Evolutionary conservation across 345 rosid genomes (phyloP).

Genomic region (Zanthoxylum bungeanum): DNA sequence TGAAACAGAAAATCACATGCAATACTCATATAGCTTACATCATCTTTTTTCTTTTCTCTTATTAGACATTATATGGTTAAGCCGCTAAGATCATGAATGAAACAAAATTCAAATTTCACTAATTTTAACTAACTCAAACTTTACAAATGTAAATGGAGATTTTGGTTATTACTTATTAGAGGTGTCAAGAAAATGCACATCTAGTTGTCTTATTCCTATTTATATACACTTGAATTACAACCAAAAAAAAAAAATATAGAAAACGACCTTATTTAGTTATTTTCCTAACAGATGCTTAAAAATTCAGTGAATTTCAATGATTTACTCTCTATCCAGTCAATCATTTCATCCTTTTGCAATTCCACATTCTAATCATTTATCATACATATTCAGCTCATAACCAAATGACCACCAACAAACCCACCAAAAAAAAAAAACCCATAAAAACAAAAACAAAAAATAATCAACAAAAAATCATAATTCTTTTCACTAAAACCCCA

Average conservation of each 20-base stretch:
- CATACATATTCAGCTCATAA: not conserved
- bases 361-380: not conserved
- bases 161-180: not conserved
- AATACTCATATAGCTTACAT: not conserved
- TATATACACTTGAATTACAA: not conserved
- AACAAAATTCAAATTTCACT: not conserved
- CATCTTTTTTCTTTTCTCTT: no score
- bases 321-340: not conserved
- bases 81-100: not conserved
- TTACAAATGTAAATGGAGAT: not conserved
- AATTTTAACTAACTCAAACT: not conserved
- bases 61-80: not conserved
- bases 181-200: not conserved
- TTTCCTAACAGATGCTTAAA: not conserved
- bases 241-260: not conserved
- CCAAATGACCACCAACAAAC: slow-evolving; percentile 3
- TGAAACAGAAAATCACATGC: not conserved
- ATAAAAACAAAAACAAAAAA: slow-evolving; percentile 16
- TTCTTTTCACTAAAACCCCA: not conserved
- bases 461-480: not conserved
- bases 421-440: slow-evolving; percentile 14
- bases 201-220: not conserved
- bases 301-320: not conserved
- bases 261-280: no score
- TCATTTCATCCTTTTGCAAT: not conserved